A percentile compares a stretch with the other conserved stretches of the same genome.
These are phyloP conservation scores for Exophiala calicioides DNA, from an alignment of 2,329 filamentous ascomycete species.

Conservation along the genomic window DNA sequence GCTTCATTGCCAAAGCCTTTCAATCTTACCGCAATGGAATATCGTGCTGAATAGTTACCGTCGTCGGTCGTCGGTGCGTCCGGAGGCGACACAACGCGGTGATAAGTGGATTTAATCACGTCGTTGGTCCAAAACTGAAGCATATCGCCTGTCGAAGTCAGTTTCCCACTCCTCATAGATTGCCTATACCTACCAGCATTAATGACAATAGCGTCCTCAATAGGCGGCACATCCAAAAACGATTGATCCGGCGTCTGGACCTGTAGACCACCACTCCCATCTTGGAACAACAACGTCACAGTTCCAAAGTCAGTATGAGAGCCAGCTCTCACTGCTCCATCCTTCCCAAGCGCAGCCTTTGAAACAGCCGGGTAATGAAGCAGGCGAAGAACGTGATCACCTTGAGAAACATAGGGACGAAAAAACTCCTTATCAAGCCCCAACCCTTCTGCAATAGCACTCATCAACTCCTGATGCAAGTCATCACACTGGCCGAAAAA, in stretches of 20 bases:
- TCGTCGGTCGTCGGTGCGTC: neutral
- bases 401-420: neutral
- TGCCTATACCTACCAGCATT: no score
- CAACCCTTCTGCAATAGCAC: neutral
- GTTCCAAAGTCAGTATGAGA: slow-evolving; percentile 43
- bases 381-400: slow-evolving; percentile 53
- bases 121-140: slow-evolving; percentile 88
- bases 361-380: slow-evolving; percentile 70
- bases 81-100: slow-evolving; percentile 68
- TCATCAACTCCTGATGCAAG: neutral
- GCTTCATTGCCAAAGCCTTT: no score
- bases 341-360: slow-evolving; percentile 2
- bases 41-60: no score
- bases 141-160: no score
- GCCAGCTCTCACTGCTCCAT: slow-evolving; percentile 76
- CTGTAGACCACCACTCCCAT: slow-evolving; percentile 78
- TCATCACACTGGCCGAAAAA: neutral
- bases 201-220: slow-evolving; percentile 56
- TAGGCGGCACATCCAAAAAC: slow-evolving; percentile 66
- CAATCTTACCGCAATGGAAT: no score
- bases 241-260: slow-evolving; percentile 65
- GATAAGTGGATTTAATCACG: slow-evolving; percentile 80
- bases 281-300: slow-evolving; percentile 75
- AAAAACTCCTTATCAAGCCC: neutral
- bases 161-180: no score